A percentile compares a stretch with the other conserved stretches of the same genome.
These are phyloP conservation scores for Gyrodon lividus DNA, from an alignment of 768 basidiomycete genomes.

Conservation along the genomic window DNA sequence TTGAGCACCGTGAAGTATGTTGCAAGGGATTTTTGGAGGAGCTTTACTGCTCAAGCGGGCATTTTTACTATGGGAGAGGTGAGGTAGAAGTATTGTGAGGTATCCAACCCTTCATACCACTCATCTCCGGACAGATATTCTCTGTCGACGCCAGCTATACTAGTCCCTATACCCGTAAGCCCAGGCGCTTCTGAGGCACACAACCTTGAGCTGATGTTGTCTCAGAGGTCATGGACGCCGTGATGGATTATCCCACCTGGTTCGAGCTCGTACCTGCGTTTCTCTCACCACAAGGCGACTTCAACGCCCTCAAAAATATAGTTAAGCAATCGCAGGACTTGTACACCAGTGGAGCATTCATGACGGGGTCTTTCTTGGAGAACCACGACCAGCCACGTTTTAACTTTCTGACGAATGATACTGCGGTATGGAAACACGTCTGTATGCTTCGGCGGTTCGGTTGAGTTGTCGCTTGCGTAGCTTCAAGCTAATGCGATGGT, in stretches of 20 bases:
- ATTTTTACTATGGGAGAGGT: constrained; percentile 57
- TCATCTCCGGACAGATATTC: constrained; percentile 35
- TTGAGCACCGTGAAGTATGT: constrained; percentile 63
- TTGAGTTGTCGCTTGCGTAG: constrained; percentile 22
- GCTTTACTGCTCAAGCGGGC: constrained; percentile 45
- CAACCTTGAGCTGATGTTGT: neutral
- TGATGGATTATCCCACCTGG: constrained; percentile 52
- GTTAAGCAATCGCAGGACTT: constrained; percentile 32
- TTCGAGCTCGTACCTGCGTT: constrained; percentile 44
- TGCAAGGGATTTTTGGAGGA: constrained; percentile 52
- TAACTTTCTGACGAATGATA: constrained; percentile 40
- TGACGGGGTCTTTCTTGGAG: constrained; percentile 49
- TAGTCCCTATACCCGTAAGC: constrained; percentile 41
- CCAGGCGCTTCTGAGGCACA: neutral
- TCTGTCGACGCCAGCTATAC: constrained; percentile 41
- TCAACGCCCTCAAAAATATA: constrained; percentile 29
- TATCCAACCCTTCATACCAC: constrained; percentile 37
- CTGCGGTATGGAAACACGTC: constrained; percentile 32
- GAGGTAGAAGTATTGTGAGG: constrained; percentile 36
- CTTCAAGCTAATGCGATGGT: constrained; percentile 47
- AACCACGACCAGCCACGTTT: constrained; percentile 57
- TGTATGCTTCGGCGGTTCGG: too few relatives aligned
- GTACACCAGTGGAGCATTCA: constrained; percentile 41
- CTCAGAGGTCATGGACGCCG: constrained; percentile 41
- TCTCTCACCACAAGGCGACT: constrained; percentile 30